phyloP scores from a whole-genome alignment of 352 stramenopile species.

The Globisporangium cystogenes region DNA sequence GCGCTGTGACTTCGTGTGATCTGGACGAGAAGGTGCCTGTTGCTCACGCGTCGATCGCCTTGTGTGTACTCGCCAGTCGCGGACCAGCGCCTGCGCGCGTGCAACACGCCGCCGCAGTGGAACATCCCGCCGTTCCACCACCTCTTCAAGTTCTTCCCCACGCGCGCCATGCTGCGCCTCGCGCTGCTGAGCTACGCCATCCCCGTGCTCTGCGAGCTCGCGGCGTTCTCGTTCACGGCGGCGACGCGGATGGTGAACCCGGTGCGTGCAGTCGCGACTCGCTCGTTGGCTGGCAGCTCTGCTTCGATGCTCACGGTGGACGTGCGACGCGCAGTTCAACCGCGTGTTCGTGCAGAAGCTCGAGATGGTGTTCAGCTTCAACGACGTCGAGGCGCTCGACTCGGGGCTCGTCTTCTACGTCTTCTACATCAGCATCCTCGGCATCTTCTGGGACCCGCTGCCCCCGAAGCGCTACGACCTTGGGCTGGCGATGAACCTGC shows the following conservation, averaged over 20 bases:
- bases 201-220: conserved; percentile 75
- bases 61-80: conserved; percentile 34
- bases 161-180: conserved; percentile 67
- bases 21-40: conserved; percentile 7
- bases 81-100: conserved; percentile 59
- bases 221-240: conserved; percentile 81
- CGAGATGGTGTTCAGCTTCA: conserved; percentile 87
- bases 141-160: conserved; percentile 80
- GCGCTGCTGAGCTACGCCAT: conserved; percentile 79
- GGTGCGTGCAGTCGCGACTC: conserved; percentile 23
- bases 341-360: conserved; percentile 77
- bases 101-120: conserved; percentile 78
- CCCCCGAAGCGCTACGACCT: conserved; percentile 77
- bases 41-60: neutral
- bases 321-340: conserved; percentile 55
- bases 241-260: conserved; percentile 86
- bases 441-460: conserved; percentile 84
- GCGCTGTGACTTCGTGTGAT: conserved; percentile 7
- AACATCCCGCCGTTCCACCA: conserved; percentile 80
- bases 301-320: neutral
- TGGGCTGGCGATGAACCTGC: conserved; percentile 60
- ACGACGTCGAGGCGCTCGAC: conserved; percentile 81
- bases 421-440: conserved; percentile 77
- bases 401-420: conserved; percentile 86
- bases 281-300: too few species aligned